phyloP scores from a whole-genome alignment of 176 grass and related monocot species.

The Oryza glaberrima region DNA sequence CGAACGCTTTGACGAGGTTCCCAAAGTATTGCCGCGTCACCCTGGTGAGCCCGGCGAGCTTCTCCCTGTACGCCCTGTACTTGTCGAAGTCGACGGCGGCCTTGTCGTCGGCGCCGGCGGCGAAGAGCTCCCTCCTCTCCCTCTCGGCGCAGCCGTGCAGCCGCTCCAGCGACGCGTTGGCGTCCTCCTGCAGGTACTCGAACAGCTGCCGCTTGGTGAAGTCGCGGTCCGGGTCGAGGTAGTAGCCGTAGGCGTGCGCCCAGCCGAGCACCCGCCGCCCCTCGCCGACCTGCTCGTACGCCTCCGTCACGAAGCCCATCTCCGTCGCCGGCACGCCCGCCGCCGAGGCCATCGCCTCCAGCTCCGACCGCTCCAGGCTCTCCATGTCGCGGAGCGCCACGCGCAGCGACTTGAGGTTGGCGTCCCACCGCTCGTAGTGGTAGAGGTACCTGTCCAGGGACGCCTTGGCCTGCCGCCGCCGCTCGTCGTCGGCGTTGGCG shows the following conservation, averaged over 20 bases:
- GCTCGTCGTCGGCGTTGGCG: neutral
- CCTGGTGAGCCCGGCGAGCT: fast-evolving
- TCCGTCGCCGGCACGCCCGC: neutral
- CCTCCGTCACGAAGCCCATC: neutral
- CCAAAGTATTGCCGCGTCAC: neutral
- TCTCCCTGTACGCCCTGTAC: neutral
- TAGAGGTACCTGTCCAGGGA: slow-evolving; percentile 38
- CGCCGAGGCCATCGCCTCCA: neutral
- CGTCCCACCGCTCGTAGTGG: slow-evolving; percentile 54
- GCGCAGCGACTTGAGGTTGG: slow-evolving; percentile 2
- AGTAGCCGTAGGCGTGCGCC: slow-evolving; percentile 36
- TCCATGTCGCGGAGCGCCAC: slow-evolving; percentile 8
- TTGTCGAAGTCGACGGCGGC: too few species aligned
- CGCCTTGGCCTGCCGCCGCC: slow-evolving; percentile 21
- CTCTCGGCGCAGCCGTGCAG: neutral
- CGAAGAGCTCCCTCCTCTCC: neutral
- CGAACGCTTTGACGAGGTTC: neutral
- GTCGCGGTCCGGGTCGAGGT: neutral
- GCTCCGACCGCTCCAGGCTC: neutral
- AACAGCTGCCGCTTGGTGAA: neutral
- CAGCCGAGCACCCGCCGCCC: slow-evolving; percentile 37
- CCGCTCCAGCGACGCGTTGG: slow-evolving; percentile 22
- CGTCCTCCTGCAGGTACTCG: neutral
- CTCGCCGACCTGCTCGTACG: slow-evolving; percentile 25
- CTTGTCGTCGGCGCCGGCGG: fast-evolving